Base-by-base conservation (phyloP, 441 rosid genomes). In the Flueggea neowawraea region DNA sequence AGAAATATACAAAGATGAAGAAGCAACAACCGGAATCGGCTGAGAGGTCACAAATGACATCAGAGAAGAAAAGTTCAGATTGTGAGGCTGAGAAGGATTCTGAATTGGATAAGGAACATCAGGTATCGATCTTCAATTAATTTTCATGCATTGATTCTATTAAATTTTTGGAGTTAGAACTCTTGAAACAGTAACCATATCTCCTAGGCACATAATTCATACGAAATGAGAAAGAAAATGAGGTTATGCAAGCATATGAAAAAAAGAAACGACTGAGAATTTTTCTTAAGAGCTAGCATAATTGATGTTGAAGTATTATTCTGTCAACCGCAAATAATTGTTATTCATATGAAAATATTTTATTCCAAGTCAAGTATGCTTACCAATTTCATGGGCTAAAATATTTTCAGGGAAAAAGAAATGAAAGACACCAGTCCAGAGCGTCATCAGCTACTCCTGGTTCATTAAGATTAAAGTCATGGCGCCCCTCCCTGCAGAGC, bases 401-500 rank as follows among this genome's bases (percentile, higher is more conserved):
- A 71, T 16, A 39, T 33, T 54, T 74, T 52, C 78, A 85, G 95
- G 83, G 61, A 7, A 50, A 5, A 39, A 81, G 78, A 59, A 80
- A 74, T 12, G 90, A 81, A 66, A 83, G 75, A 57, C 88, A 64
- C 16, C 80, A 78, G 17, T 73, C 75, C 33, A 75, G 86, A 72
- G 54, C 78, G 16, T 52, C 80, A 41, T 69, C 83, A 31, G 67
- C 60, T 6, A 88, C 65, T 71, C 57, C 87, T 22, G 72, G 71
- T 48, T 71, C 77, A 31, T 69, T 70, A 9, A 82, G 81, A 69
- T 65, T 85, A 49, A 93, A 87, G 74, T 73, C 89, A 68, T 93
- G 98, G 97, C 84, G 87, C 57, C 98, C 98, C 16, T 76, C 93
- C 17, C 69, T 93, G 43, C 93, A 82, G 41, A 93, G 97, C 84